Percentiles rank a stretch among this genome's conserved stretches.
Conservation (phyloP, 306 rosid species). For the Rosa persica region DNA sequence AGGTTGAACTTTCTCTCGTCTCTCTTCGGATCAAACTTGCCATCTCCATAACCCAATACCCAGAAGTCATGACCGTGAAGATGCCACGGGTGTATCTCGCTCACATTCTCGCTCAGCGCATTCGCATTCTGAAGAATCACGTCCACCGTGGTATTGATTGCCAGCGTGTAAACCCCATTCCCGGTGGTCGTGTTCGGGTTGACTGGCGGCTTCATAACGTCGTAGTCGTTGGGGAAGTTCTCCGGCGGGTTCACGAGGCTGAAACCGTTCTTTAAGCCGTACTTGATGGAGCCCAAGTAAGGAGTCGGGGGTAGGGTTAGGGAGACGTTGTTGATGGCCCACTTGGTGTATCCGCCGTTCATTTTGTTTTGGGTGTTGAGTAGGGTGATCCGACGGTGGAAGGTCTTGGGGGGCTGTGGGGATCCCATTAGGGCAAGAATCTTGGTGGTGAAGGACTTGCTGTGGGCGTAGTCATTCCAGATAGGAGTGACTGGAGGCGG, state of each 20-base stretch:
- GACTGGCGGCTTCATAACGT: conserved; percentile 41
- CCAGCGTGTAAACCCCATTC: conserved; percentile 49
- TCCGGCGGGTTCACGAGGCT: conserved; percentile 42
- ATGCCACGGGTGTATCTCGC: conserved; percentile 94
- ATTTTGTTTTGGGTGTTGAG: conserved; percentile 75
- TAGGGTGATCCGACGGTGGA: conserved; percentile 47
- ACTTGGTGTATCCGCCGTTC: conserved; percentile 55
- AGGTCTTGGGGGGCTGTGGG: conserved; percentile 50
- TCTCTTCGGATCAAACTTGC: conserved; percentile 38
- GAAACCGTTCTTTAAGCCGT: conserved; percentile 27
- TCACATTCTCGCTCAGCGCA: conserved; percentile 27
- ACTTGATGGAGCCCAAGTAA: conserved; percentile 58
- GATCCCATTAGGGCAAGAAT: conserved; percentile 58
- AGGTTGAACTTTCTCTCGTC: conserved; percentile 51
- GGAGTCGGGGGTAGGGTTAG: conserved; percentile 63
- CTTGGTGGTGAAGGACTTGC: conserved; percentile 56
- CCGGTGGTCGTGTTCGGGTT: conserved; percentile 43
- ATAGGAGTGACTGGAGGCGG: conserved; percentile 61
- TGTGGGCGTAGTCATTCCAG: conserved; percentile 60
- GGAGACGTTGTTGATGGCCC: conserved; percentile 73
- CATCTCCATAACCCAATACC: conserved; percentile 86
- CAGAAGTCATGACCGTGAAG: conserved; percentile 91
- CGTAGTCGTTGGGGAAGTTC: conserved; percentile 34
- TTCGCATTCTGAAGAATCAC: conserved; percentile 74
- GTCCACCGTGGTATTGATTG: conserved; percentile 39